Conservation (phyloP, 2,329 filamentous ascomycete genomes). For the Fusarium ambrosium region DNA sequence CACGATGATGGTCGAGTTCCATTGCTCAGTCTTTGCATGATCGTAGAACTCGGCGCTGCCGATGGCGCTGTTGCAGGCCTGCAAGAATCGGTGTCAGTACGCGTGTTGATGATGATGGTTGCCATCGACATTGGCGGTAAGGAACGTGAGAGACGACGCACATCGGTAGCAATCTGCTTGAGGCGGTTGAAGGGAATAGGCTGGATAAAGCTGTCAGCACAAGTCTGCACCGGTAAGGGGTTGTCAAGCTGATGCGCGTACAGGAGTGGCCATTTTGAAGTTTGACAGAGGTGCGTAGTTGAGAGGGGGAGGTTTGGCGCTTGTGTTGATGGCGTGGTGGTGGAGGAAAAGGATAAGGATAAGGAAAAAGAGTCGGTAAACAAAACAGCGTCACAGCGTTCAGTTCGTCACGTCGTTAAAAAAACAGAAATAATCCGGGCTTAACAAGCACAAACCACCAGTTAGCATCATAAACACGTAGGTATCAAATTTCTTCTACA, state of each 20-base stretch:
- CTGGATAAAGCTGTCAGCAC: slow-evolving; percentile 58
- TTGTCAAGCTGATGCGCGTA: slow-evolving; percentile 37
- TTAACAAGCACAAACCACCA: slow-evolving; percentile 33
- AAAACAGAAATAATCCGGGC: slow-evolving; percentile 34
- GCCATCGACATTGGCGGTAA: slow-evolving; percentile 38
- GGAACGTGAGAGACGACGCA: slow-evolving; percentile 59
- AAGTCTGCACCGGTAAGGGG: neutral
- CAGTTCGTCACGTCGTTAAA: slow-evolving; percentile 44
- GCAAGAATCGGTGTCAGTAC: slow-evolving; percentile 26
- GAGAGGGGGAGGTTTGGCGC: slow-evolving; percentile 39
- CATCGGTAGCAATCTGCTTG: slow-evolving; percentile 87
- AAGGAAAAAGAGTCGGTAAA: slow-evolving; percentile 46
- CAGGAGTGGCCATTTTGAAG: slow-evolving; percentile 56
- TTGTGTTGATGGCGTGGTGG: slow-evolving; percentile 44
- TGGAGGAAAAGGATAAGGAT: slow-evolving; percentile 23
- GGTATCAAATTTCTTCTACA: slow-evolving; percentile 25
- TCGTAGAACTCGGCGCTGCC: slow-evolving; percentile 84
- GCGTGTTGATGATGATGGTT: slow-evolving; percentile 13
- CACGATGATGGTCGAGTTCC: slow-evolving; percentile 96
- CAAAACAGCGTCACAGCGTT: slow-evolving; percentile 45
- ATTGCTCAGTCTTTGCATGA: slow-evolving; percentile 84
- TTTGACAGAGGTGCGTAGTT: slow-evolving; percentile 31
- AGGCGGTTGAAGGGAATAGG: slow-evolving; percentile 82
- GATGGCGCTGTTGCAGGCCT: slow-evolving; percentile 89
- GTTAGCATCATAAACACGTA: slow-evolving; percentile 28